phyloP scores from a whole-genome alignment of 2,329 filamentous ascomycete species.

The Alternaria longipes region DNA sequence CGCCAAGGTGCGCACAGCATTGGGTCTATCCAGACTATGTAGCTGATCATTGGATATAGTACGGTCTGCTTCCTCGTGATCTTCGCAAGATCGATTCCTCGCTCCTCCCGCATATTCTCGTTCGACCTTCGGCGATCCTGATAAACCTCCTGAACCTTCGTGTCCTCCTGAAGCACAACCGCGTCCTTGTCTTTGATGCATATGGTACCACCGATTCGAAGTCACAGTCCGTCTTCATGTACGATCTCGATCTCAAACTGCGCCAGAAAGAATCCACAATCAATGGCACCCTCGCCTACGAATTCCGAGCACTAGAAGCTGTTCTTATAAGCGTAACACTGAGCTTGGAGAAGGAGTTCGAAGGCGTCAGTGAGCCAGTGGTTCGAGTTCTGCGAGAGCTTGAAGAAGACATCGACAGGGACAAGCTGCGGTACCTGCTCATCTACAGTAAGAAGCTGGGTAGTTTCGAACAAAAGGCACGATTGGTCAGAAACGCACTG shows the following conservation, averaged over 20 bases:
- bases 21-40: rapidly evolving
- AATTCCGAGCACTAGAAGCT: conserved; percentile 94
- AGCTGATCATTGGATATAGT: conserved; percentile 62
- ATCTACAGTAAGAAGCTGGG: conserved; percentile 95
- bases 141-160: conserved; percentile 96
- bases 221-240: conserved; percentile 96
- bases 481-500: conserved; percentile 91
- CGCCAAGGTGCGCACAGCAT: conserved; percentile 71
- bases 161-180: conserved; percentile 93
- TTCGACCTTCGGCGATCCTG: conserved; percentile 90
- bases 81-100: conserved; percentile 97
- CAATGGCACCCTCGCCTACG: conserved; percentile 76
- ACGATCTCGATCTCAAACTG: conserved; percentile 92
- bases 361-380: conserved; percentile 90
- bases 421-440: conserved; percentile 88
- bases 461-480: conserved; percentile 96
- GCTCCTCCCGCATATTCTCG: conserved; percentile 91
- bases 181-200: conserved; percentile 93
- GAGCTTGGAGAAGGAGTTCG: conserved; percentile 92
- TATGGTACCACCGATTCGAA: conserved; percentile 95
- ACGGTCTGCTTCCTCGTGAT: conserved; percentile 91
- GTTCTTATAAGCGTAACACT: conserved; percentile 93
- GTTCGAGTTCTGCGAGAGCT: conserved; percentile 87
- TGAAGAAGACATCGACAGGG: conserved; percentile 95
- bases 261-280: conserved; percentile 74